A percentile compares a stretch with the other conserved stretches of the same genome.
Conservation (phyloP, 2,329 filamentous ascomycete species). For the Zymoseptoria tritici region DNA sequence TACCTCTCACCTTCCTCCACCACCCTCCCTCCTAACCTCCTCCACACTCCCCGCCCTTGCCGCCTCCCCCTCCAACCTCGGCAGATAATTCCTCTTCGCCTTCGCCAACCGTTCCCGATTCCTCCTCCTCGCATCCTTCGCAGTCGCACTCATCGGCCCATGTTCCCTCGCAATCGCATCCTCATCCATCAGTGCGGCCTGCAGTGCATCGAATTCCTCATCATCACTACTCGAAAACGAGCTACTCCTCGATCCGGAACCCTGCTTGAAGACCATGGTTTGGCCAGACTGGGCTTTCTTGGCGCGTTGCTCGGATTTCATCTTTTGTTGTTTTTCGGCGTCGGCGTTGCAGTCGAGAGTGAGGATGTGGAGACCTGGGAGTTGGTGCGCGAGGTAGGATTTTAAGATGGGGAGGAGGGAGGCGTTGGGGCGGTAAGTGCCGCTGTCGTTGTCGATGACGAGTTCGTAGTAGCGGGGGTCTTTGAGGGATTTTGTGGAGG, state of each 20-base stretch:
- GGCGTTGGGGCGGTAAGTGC: conserved; percentile 84
- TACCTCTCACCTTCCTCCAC: neutral
- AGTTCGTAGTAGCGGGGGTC: conserved; percentile 66
- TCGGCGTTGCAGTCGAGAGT: conserved; percentile 66
- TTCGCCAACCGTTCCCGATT: conserved; percentile 16
- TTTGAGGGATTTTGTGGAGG: conserved; percentile 34
- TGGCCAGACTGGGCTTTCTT: conserved; percentile 59
- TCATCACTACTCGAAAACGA: conserved; percentile 49
- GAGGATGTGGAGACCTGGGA: conserved; percentile 68
- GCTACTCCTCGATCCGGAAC: conserved; percentile 32
- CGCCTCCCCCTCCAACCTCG: neutral
- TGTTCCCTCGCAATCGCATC: conserved; percentile 12
- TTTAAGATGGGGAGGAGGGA: conserved; percentile 65
- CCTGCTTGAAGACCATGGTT: conserved; percentile 49
- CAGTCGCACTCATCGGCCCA: conserved; percentile 13
- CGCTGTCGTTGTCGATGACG: conserved; percentile 89
- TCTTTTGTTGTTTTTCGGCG: conserved; percentile 60
- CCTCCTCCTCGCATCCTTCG: conserved; percentile 19
- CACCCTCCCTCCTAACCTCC: neutral
- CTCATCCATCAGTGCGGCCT: conserved; percentile 15
- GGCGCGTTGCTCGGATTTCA: conserved; percentile 70
- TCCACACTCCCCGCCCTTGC: neutral
- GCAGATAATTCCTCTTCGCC: conserved; percentile 9
- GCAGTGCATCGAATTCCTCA: conserved; percentile 45
- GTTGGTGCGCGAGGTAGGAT: conserved; percentile 61